Evolutionary conservation across 768 basidiomycete genomes (phyloP), one percentile per base, ranked within the genome.

Genomic region (Serendipita indica): DNA sequence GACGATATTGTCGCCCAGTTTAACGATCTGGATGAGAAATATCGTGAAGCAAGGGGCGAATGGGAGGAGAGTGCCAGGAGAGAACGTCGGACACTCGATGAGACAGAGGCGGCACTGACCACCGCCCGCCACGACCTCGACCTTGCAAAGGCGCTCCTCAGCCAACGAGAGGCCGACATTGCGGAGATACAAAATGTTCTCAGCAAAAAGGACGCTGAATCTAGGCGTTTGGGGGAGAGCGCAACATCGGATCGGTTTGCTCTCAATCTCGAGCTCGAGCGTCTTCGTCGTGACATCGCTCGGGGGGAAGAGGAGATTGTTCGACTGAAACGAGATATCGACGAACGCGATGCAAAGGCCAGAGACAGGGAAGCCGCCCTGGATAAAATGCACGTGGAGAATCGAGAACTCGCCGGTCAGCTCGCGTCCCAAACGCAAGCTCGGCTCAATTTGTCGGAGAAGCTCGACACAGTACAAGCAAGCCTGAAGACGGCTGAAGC

Each of bases 401-500:
- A 86, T 60, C 77, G 87, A 33, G 91, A 93, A 61, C 74, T 97
- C 20, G 77, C 84, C 2, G 76, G 77, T 1, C 84, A 89, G 66
- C 73, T 96, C 1, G 84, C 90, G 0, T 75, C 83, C 7, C 89
- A 92, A 69, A 88, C 87, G 0, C 94, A 97, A 68, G 84, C 89
- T 13, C 73, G 87, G 58, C 72, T 98, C 57, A 88, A 92, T 64
- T 68, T 91, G 3, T 79, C 85, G 1, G 94, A 97, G 71, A 94
- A 91, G 76, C 74, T 96, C n/a, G 92, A 96, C 64, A 64, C 65
- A 0, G 74, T 79, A 1, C 81, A 86, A 64, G 74, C 77, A 27
- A 75, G 68, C 59, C 69, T 89, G 60, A 83, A 79, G 69, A 71
- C 74, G 1, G 77, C 83, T 0, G 92, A 97, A 65, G 69, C 72